Base-by-base conservation (phyloP, 495 filamentous ascomycete species). In the Peziza echinospora region DNA sequence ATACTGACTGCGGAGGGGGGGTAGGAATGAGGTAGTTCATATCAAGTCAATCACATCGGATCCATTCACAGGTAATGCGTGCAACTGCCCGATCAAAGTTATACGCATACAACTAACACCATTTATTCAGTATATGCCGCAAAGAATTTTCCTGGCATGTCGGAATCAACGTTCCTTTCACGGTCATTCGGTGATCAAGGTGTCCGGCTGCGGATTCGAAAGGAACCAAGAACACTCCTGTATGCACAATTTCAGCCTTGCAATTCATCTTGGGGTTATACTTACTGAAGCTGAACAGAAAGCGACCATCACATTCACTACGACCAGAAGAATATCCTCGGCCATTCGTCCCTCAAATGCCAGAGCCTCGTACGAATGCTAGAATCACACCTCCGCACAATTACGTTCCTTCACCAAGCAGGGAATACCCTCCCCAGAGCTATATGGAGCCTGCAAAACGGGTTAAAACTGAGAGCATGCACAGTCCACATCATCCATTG, bases 131-230 rank as follows among this genome's bases (percentile, higher is more conserved):
- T 86, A 16, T 76, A 73, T 47, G 65, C 76, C 13, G 70, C 73
- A 25, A 93, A 91, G 63, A 76, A 77, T 45, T 96, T 84, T 55
- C 78, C 77, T 3, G 87, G 87, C 24, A 78, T 92, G 73, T 71
- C 73, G 37, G 87, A 93, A 59, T 94, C 87, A 7, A 94, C 89
- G 0, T 81, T 83, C 57, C 65, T 97, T 17, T 93, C 89, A 2
- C 73, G 86, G 50, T 83, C 84, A 0, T 96, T 97, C 63, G 82
- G 82, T 49, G 89, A 97, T 59, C 89, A 97, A 60, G 89, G 89
- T 16, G 84, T 96, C 10, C 77, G 84, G 30, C 66, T 97, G 40
- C 72, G 87, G 44, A 75, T 94, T 41, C 74, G 86, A 49, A 97
- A 97, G 60, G 84, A 93, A 54, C 74, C 75, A 49, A 67, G 78